Base-by-base conservation (phyloP, 306 rosid species). In the Dicorynia guianensis region DNA sequence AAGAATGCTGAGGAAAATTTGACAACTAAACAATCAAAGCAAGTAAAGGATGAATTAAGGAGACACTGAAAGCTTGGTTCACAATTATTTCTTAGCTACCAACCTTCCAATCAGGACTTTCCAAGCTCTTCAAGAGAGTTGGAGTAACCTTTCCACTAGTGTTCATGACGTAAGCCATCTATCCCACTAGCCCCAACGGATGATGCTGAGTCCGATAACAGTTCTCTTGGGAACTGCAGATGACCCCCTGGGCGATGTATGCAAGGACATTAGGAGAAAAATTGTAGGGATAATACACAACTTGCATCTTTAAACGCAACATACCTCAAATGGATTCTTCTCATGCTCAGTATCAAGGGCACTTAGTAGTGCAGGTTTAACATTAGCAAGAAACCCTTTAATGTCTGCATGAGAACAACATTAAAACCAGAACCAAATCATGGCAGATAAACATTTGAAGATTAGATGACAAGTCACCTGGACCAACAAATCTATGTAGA, bases 51-150 rank as follows among this genome's bases (percentile, higher is more conserved):
- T n/a, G n/a, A n/a, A n/a, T n/a, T n/a, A n/a, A n/a, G n/a, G n/a
- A n/a, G n/a, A n/a, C n/a, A n/a, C n/a, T n/a, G n/a, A n/a, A n/a
- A n/a, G n/a, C 70, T 49, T 1, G 8, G 20, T 25, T 11, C 42
- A 7, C n/a, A n/a, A n/a, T 61, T 38, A 42, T 79, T 17, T 10
- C 8, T 56, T 67, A 67, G 53, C 5, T 67, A 69, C n/a, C n/a
- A n/a, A n/a, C 99, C 99, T 96, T 96, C 99, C 99, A 96, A 84
- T 96, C 99, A 69, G 93, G 83, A 82, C 97, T 92, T 86, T 96
- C 99, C 54, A 96, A 74, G 78, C 89, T 89, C 95, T 93, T 96
- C 73, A 96, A 77, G 53, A 96, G 87, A 7, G 91, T 58, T n/a
- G 97, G 96, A 6, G 97, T 87, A 59, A 93, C 74, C 88, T 93